Base-by-base conservation (phyloP, 768 basidiomycete species). In the Amanita subjunquillea region DNA sequence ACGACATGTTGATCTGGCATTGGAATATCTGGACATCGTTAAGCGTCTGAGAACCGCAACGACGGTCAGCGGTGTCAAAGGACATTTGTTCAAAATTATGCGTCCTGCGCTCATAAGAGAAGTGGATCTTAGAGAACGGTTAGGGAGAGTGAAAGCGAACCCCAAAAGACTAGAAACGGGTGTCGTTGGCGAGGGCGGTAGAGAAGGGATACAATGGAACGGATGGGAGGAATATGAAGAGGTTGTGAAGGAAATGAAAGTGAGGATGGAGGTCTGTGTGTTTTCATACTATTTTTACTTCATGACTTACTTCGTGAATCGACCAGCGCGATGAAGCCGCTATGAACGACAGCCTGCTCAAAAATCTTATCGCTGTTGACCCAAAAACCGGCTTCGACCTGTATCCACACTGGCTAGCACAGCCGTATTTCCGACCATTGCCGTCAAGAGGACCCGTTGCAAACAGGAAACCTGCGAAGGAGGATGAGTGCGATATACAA, bases 61-160 rank as follows among this genome's bases (percentile, higher is more conserved):
- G 13, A 61, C 76, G 3, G 61, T 75, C 13, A 84, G 87, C 57
- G 90, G 87, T 0, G 78, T 97, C 58, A 95, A 95, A 62, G 85
- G 90, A 0, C 95, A 99, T 62, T 63, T 99, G 32, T 99, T 96
- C 78, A 91, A 96, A 67, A 66, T 99, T 32, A 77, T 96, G 69
- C 82, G 85, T 0, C 91, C 91, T 0, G 86, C 83, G 0, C 70
- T 97, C 30, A 68, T 60, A 20, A 63, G 71, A 47, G 81, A 90
- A 58, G 72, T 67, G 2, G 91, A 93, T 62, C 64, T 96, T 54
- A 72, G 95, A 39, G 82, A 89, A 53, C 69, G 69, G 60, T 67
- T 97, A 17, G 88, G 89, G 5, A 72, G 67, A 44, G 67, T 80
- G 30, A 65, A 60, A 52, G 60, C 65, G 3, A 56, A 63, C 29